These are phyloP conservation scores for Helichrysum umbraculigerum DNA, from an alignment of 129 eudicot genomes.

Conservation along the genomic window DNA sequence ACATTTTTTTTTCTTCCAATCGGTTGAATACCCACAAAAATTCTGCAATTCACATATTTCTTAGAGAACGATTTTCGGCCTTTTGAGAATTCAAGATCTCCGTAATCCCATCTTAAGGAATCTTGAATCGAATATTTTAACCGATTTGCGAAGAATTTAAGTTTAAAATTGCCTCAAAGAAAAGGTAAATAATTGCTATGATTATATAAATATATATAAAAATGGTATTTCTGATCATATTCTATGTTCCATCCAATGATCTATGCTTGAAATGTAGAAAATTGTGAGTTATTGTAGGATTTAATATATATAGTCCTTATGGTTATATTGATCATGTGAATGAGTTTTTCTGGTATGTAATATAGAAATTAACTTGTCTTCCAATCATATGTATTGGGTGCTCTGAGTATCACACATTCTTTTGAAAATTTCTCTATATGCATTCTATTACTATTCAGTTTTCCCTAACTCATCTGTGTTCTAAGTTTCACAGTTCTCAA, in stretches of 20 bases:
- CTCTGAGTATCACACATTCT: neutral
- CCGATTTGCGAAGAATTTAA: neutral
- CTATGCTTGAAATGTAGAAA: neutral
- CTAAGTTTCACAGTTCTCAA: conserved; percentile 28
- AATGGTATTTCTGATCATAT: neutral
- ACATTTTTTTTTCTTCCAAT: neutral
- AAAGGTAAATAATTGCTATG: neutral
- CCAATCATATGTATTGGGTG: neutral
- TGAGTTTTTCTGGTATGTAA: neutral
- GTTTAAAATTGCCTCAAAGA: neutral
- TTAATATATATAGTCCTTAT: too few species aligned
- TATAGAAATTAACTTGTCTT: neutral
- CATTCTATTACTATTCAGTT: neutral
- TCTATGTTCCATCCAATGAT: neutral
- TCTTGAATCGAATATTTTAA: too few species aligned
- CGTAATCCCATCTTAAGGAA: too few species aligned
- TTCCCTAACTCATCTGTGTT: neutral
- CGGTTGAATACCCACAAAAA: neutral
- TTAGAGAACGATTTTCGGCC: neutral
- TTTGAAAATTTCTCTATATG: neutral
- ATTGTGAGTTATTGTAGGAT: neutral
- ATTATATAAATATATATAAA: too few species aligned
- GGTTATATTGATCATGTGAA: neutral
- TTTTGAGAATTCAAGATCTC: too few species aligned
- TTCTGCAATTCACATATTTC: neutral